Conservation (phyloP, 2,329 filamentous ascomycete species). For the Diaporthe velutina region DNA sequence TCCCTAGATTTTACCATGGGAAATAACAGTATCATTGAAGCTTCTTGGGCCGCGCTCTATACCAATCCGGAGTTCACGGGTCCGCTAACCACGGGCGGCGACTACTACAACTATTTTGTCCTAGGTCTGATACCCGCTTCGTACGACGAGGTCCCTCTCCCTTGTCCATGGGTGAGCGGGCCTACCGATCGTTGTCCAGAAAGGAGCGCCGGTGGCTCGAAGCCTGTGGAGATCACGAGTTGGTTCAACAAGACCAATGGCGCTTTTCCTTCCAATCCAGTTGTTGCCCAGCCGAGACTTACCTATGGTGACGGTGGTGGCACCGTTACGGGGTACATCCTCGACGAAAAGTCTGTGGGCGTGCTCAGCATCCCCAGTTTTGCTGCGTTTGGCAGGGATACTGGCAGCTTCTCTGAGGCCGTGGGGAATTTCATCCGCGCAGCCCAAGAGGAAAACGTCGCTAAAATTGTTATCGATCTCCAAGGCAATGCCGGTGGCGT, state of each 20-base stretch:
- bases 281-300: conserved; percentile 35
- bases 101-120: conserved; percentile 60
- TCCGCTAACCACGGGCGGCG: conserved; percentile 54
- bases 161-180: too few species aligned
- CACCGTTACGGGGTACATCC: conserved; percentile 43
- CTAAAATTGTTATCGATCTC: background rate
- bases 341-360: conserved; percentile 45
- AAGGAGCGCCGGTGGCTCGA: too few species aligned
- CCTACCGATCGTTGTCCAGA: too few species aligned
- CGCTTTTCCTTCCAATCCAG: conserved; percentile 39
- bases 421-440: background rate
- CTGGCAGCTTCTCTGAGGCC: conserved; percentile 37
- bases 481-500: background rate
- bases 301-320: conserved; percentile 31
- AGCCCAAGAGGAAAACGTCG: conserved; percentile 42
- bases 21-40: conserved; percentile 43
- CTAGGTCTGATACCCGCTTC: conserved; percentile 42
- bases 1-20: conserved; percentile 46
- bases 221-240: too few species aligned
- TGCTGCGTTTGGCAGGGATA: conserved; percentile 44
- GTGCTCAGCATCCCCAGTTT: conserved; percentile 57
- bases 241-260: background rate
- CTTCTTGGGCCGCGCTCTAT: conserved; percentile 39
- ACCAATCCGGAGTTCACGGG: conserved; percentile 40
- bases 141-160: too few species aligned